Conservation (phyloP, 148 eudicot species). For the Camellia sinensis region DNA sequence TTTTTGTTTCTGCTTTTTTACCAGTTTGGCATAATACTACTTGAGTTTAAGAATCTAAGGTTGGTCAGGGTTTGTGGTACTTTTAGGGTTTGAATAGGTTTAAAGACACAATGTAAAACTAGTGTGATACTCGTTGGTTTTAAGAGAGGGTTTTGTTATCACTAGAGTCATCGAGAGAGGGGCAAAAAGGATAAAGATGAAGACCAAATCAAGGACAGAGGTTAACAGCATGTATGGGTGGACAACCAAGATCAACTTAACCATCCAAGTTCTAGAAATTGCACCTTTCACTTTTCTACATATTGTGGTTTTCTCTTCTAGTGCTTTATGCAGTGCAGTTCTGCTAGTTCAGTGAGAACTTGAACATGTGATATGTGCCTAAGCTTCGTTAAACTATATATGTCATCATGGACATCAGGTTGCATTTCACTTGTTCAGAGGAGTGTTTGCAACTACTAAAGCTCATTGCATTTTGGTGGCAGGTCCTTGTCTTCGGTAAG, state of each 20-base stretch:
- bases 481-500: slow-evolving; percentile 71
- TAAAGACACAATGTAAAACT: too few relatives aligned
- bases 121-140: not conserved
- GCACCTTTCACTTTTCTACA: not conserved
- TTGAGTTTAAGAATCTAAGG: too few relatives aligned
- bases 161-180: not conserved
- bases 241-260: not conserved
- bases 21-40: too few relatives aligned
- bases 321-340: not conserved
- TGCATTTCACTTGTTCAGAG: not conserved
- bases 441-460: not conserved
- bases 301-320: not conserved
- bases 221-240: too few relatives aligned
- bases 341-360: not conserved
- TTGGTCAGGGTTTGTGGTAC: too few relatives aligned
- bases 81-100: too few relatives aligned
- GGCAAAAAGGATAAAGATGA: too few relatives aligned
- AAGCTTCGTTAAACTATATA: not conserved
- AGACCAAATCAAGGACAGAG: too few relatives aligned
- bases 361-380: not conserved
- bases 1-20: too few relatives aligned
- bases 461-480: slow-evolving; percentile 21
- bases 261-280: not conserved
- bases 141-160: not conserved
- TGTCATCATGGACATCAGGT: not conserved